A percentile compares a stretch with the other conserved stretches of the same genome.
phyloP scores from a whole-genome alignment of 257 asterid species.

The Nicotiana attenuata region DNA sequence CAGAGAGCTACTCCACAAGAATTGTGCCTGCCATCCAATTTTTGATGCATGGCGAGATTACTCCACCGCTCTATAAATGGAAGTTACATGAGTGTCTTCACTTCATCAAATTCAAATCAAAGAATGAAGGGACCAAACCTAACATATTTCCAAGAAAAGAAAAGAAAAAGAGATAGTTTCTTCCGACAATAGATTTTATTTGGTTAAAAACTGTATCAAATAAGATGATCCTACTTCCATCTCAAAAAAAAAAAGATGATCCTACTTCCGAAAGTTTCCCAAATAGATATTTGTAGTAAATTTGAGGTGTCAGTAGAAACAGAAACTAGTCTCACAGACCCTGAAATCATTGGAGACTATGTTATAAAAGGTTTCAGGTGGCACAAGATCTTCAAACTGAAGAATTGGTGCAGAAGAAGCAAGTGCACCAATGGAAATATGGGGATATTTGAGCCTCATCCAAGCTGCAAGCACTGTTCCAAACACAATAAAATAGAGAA shows the following conservation, averaged over 20 bases:
- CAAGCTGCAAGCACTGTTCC: conserved; percentile 91
- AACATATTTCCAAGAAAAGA: background rate
- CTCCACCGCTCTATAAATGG: background rate
- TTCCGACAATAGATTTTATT: background rate
- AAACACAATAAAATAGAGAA: background rate
- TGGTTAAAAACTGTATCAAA: background rate
- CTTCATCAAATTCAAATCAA: background rate
- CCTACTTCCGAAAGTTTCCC: background rate
- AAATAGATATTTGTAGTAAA: background rate
- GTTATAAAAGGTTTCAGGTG: conserved; percentile 71
- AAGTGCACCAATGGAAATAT: conserved; percentile 87
- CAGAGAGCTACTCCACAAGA: background rate
- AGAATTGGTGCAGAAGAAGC: conserved; percentile 93
- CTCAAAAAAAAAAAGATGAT: no score
- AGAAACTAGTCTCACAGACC: conserved; percentile 31
- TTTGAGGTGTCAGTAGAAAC: background rate
- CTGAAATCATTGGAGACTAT: conserved; percentile 80
- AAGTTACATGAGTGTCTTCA: background rate
- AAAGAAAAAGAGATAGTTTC: background rate
- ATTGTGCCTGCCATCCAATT: background rate
- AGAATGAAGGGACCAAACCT: background rate
- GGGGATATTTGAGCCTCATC: conserved; percentile 98
- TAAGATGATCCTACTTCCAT: conserved; percentile 1
- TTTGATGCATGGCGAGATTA: background rate
- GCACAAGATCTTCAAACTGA: conserved; percentile 85